Evolutionary conservation across 495 filamentous ascomycete species (phyloP).

Genomic region (Xylaria castorea): DNA sequence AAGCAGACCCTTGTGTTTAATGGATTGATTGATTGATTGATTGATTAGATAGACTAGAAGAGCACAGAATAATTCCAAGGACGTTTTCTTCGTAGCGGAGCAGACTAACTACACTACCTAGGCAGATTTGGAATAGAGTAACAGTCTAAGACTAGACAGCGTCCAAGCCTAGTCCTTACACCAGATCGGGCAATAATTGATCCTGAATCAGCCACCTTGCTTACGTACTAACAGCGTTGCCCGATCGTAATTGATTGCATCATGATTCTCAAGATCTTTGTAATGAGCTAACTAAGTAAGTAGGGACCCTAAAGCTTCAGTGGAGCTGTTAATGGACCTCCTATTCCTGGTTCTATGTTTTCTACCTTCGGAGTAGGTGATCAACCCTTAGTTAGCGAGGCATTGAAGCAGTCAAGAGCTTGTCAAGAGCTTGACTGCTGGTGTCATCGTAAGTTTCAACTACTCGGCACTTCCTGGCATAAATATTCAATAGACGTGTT

Average conservation of each 20-base stretch:
- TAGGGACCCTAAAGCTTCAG: neutral
- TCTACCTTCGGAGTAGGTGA: neutral
- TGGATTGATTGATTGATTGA: neutral
- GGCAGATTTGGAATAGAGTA: neutral
- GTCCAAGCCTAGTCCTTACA: neutral
- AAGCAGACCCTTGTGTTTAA: neutral
- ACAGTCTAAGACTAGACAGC: neutral
- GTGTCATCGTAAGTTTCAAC: neutral
- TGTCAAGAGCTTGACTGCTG: neutral
- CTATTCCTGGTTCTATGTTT: neutral
- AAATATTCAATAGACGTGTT: neutral
- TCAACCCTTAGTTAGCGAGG: neutral
- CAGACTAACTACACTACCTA: too few species aligned
- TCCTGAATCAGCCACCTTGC: neutral
- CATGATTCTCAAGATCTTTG: conserved; percentile 20
- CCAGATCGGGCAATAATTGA: neutral
- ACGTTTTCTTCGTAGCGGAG: neutral
- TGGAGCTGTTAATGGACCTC: neutral
- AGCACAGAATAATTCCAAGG: neutral
- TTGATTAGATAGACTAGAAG: conserved; percentile 5
- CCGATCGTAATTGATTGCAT: neutral
- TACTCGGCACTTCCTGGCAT: neutral
- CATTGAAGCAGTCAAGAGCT: neutral
- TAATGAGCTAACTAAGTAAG: neutral
- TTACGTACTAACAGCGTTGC: conserved; percentile 1